Percentiles rank a stretch among this genome's conserved stretches.
Evolutionary conservation across 1,139 yeast species (phyloP).

Genomic region (Magnusiomyces ingens): DNA sequence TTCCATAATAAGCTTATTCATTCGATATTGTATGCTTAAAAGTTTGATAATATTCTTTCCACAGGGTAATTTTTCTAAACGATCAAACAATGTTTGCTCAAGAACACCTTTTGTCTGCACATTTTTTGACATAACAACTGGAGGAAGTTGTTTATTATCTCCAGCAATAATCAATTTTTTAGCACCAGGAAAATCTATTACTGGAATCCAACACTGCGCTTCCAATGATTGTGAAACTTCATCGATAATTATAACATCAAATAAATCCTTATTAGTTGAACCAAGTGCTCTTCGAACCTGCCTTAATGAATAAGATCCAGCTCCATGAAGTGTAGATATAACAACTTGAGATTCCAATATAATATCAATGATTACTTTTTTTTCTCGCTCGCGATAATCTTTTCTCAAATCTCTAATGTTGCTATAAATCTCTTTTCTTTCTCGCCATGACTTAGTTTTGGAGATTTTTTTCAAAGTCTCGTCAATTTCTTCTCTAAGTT

Average conservation of each 20-base stretch:
- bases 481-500: constrained; percentile 65
- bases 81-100: constrained; percentile 69
- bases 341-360: constrained; percentile 61
- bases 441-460: constrained; percentile 59
- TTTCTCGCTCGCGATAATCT: constrained; percentile 64
- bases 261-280: constrained; percentile 34
- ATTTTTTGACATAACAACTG: constrained; percentile 33
- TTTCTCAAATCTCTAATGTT: constrained; percentile 63
- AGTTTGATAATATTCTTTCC: constrained; percentile 49
- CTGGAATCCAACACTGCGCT: constrained; percentile 96
- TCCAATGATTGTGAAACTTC: constrained; percentile 93
- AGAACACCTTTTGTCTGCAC: constrained; percentile 37
- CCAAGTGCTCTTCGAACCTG: constrained; percentile 36
- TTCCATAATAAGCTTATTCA: constrained; percentile 72
- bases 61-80: constrained; percentile 46
- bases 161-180: constrained; percentile 50
- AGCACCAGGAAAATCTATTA: constrained; percentile 57
- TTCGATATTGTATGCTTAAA: constrained; percentile 75
- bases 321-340: constrained; percentile 79
- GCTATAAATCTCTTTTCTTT: constrained; percentile 58
- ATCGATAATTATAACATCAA: constrained; percentile 83
- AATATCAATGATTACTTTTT: constrained; percentile 53
- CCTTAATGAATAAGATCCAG: constrained; percentile 64
- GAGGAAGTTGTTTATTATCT: constrained; percentile 79
- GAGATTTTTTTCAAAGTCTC: constrained; percentile 50